A percentile compares a stretch with the other conserved stretches of the same genome.
These are phyloP conservation scores for Ganoderma meredithae DNA, from an alignment of 1,284 basidiomycete species.

Conservation along the genomic window DNA sequence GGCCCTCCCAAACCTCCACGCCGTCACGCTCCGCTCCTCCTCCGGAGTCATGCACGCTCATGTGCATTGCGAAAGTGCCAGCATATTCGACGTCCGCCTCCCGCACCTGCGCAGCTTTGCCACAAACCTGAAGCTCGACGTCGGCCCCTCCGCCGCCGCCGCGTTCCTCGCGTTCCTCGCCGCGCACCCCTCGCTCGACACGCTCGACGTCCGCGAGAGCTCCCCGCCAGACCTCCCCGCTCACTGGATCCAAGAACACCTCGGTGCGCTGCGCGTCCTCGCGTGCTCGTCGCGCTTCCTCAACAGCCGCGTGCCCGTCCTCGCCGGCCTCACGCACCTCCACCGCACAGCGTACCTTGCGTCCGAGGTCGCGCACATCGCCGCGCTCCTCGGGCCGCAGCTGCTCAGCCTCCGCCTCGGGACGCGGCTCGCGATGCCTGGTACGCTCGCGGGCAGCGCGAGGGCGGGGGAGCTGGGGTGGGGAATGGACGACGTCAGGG, in stretches of 20 bases:
- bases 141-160: background rate
- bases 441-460: background rate
- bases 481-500: background rate
- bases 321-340: background rate
- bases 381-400: background rate
- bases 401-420: background rate
- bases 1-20: background rate
- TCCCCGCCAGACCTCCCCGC: background rate
- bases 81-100: background rate
- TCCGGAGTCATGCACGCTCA: background rate
- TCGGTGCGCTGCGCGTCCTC: background rate
- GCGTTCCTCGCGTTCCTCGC: background rate
- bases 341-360: background rate
- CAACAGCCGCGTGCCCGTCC: background rate
- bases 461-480: background rate
- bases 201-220: background rate
- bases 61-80: background rate
- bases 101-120: background rate
- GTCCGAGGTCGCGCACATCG: constrained; percentile 1
- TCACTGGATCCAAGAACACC: background rate
- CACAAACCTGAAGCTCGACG: background rate
- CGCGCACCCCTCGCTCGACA: background rate
- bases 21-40: background rate
- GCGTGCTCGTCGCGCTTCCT: constrained; percentile 4
- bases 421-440: background rate